phyloP scores from a whole-genome alignment of 305 asterid species.

The Rubia tinctorum region DNA sequence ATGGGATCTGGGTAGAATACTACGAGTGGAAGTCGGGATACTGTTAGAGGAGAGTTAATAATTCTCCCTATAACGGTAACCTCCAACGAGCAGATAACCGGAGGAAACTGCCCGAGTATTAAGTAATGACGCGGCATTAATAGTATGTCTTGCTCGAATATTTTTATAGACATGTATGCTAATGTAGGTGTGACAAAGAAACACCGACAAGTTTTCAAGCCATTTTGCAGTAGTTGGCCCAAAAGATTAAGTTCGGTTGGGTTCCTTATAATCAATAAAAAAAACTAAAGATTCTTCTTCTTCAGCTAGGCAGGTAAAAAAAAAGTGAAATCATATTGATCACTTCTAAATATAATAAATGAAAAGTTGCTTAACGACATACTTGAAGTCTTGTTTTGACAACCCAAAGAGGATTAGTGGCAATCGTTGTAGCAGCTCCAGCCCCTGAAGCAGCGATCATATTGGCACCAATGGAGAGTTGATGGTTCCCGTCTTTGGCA shows the following conservation, averaged over 20 bases:
- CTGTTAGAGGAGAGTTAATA: not conserved
- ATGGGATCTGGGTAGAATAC: no score
- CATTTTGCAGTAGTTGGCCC: not conserved
- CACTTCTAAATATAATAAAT: not conserved
- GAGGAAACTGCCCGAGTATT: not conserved
- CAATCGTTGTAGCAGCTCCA: conserved; percentile 86
- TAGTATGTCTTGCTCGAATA: not conserved
- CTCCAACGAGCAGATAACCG: not conserved
- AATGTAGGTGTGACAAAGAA: not conserved
- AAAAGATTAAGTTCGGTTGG: not conserved
- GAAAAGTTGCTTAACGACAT: conserved; percentile 16
- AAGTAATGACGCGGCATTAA: no score
- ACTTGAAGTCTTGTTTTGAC: conserved; percentile 93
- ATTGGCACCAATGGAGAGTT: conserved; percentile 80
- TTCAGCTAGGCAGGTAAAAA: no score
- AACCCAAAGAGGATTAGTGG: conserved; percentile 97
- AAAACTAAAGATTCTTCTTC: not conserved
- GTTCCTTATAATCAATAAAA: not conserved
- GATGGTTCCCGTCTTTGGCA: conserved; percentile 54
- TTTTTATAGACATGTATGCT: not conserved
- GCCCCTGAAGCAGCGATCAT: conserved; percentile 94
- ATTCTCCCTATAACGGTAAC: not conserved
- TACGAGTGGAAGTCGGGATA: not conserved
- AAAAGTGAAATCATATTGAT: not conserved
- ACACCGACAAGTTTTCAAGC: not conserved